These are phyloP conservation scores for Tetrapisispora phaffii DNA, from an alignment of 805 yeast species.

Conservation along the genomic window DNA sequence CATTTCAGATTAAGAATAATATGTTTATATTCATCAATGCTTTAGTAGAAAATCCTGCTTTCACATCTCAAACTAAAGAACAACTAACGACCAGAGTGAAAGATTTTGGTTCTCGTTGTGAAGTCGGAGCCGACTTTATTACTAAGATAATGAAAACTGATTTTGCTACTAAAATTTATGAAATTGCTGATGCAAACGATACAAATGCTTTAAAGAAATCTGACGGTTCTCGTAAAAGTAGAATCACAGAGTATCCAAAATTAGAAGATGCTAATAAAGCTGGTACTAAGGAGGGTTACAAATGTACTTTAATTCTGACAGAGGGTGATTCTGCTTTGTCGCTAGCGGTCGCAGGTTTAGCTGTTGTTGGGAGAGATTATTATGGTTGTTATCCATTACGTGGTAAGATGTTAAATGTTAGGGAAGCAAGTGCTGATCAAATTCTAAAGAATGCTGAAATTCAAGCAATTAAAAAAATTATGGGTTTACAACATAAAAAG, in stretches of 20 bases:
- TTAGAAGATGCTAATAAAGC: slow-evolving; percentile 94
- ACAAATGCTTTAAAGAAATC: slow-evolving; percentile 78
- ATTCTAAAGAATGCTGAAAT: slow-evolving; percentile 88
- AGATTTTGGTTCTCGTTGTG: slow-evolving; percentile 81
- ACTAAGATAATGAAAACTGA: slow-evolving; percentile 68
- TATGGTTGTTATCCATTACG: slow-evolving; percentile 93
- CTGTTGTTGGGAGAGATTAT: slow-evolving; percentile 89
- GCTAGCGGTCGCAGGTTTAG: slow-evolving; percentile 84
- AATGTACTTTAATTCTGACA: slow-evolving; percentile 86
- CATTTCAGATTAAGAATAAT: slow-evolving; percentile 80
- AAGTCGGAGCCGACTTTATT: slow-evolving; percentile 68
- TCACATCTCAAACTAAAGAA: slow-evolving; percentile 95
- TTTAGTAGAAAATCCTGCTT: slow-evolving; percentile 91
- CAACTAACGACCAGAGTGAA: slow-evolving; percentile 81
- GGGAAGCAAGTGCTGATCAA: slow-evolving; percentile 96
- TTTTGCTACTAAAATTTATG: slow-evolving; percentile 54
- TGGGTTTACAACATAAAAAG: slow-evolving; percentile 91
- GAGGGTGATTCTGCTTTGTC: slow-evolving; percentile 96
- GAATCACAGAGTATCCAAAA: slow-evolving; percentile 83
- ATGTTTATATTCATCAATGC: slow-evolving; percentile 88
- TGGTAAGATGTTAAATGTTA: slow-evolving; percentile 89
- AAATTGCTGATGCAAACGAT: slow-evolving; percentile 80
- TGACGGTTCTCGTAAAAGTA: slow-evolving; percentile 74
- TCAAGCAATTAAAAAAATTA: slow-evolving; percentile 87
- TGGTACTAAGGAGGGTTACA: slow-evolving; percentile 84